Conservation (phyloP, 352 stramenopile species). For the Pythium folliculosum region DNA sequence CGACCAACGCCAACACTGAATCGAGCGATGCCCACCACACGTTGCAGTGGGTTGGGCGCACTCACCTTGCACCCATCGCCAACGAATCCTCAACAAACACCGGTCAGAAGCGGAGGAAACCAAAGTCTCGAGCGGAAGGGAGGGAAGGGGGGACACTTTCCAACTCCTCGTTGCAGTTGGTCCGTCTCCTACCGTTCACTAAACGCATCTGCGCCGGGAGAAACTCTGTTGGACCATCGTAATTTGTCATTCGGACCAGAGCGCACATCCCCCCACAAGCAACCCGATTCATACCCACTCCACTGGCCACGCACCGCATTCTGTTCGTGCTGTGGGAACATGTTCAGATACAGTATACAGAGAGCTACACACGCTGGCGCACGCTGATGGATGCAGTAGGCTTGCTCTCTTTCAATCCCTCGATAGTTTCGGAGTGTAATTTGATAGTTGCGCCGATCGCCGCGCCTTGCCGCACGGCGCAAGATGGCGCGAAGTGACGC, state of each 20-base stretch:
- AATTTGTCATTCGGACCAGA: constrained; percentile 4
- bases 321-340: background rate
- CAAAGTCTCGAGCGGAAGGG: background rate
- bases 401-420: background rate
- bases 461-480: background rate
- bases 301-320: background rate
- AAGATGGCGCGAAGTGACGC: background rate
- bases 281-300: background rate
- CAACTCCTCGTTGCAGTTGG: background rate
- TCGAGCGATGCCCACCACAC: background rate
- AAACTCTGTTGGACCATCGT: background rate
- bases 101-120: background rate
- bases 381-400: background rate
- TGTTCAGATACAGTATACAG: background rate
- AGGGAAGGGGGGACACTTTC: background rate
- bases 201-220: background rate
- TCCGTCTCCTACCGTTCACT: background rate
- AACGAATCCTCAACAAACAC: constrained; percentile 1
- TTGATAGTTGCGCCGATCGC: too few relatives aligned
- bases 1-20: background rate
- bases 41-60: constrained; percentile 1
- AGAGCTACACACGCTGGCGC: background rate
- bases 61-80: constrained; percentile 16
- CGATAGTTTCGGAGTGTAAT: background rate
- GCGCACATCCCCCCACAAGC: background rate